Base-by-base conservation (phyloP, 2,329 filamentous ascomycete species). In the Plenodomus biglobosus region DNA sequence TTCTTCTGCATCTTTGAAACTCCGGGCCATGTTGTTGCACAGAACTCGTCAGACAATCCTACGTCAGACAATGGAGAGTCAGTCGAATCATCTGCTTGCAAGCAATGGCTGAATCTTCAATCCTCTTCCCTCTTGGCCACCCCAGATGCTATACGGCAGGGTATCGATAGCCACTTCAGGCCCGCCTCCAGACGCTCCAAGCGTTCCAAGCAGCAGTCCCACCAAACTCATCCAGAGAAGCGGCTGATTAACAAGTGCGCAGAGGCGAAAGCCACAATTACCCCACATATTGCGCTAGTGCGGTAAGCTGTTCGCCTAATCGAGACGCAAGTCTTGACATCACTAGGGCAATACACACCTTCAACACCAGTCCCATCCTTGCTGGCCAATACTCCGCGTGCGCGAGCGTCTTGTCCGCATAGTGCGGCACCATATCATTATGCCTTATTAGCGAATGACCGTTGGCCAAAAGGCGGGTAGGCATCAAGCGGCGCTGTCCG, bases 311-410 rank as follows among this genome's bases (percentile, higher is more conserved):
- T 39, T 36, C 35, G 30, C 46, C 49, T 30, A 38, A 55, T 55
- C 27, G 38, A 43, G 54, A 53, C 42, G 30, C 41, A 40, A 59
- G 53, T 56, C 51, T 52, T 55, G 52, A 57, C 47, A 55, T 53
- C 47, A 50, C 48, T 47, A 27, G 36, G 22, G 32, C 41, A 32
- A 32, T 40, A 19, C 44, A 40, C 30, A 43, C 30, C 24, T 45
- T 50, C 42, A 46, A 46, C 37, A 53, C 47, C 52, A 48, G 47
- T 50, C 41, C 42, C 39, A 52, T 40, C 38, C 44, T 52, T 52
- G 47, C 46, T 42, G 44, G 44, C 46, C 51, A 47, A 59, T 57
- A 55, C 43, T 53, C 49, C 37, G 21, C 44, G 38, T 24, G 41
- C 27, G 50, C 46, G 34, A 49, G 41, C 56, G 50, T 50, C 54